A percentile compares a stretch with the other conserved stretches of the same genome.
Conservation (phyloP, 2,329 filamentous ascomycete genomes). For the Colletotrichum gloeosporioides region DNA sequence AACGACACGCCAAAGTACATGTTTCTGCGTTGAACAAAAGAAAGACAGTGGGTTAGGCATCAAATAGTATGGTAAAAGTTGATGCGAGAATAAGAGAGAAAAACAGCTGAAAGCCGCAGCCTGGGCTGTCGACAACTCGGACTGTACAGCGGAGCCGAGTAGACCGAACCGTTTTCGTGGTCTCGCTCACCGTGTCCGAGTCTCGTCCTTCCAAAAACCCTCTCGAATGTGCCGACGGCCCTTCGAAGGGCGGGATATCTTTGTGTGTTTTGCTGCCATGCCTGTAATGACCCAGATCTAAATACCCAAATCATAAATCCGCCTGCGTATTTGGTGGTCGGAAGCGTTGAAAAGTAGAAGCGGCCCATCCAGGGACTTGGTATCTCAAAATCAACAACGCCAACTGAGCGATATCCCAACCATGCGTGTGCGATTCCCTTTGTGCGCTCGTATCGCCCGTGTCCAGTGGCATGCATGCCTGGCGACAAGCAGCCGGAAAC, state of each 20-base stretch:
- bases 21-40: constrained; percentile 6
- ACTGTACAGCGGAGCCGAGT: not conserved
- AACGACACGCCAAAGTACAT: not conserved
- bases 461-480: constrained; percentile 4
- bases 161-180: not conserved
- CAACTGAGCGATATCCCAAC: constrained; percentile 21
- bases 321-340: not conserved
- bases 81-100: constrained; percentile 8
- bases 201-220: not conserved
- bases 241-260: constrained; percentile 11
- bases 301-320: constrained; percentile 19
- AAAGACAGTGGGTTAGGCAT: not conserved
- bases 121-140: not conserved
- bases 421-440: constrained; percentile 15
- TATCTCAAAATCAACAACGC: constrained; percentile 26
- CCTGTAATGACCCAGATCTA: constrained; percentile 14
- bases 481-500: constrained; percentile 1
- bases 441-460: constrained; percentile 1
- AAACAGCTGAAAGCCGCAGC: not conserved
- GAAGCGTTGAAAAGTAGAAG: constrained; percentile 22
- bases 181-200: not conserved
- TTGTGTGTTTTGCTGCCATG: constrained; percentile 19
- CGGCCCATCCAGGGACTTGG: constrained; percentile 21
- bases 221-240: not conserved
- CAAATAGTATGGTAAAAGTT: constrained; percentile 13